Evolutionary conservation across 768 basidiomycete species (phyloP).

Genomic region (Phylloporus scabripes): DNA sequence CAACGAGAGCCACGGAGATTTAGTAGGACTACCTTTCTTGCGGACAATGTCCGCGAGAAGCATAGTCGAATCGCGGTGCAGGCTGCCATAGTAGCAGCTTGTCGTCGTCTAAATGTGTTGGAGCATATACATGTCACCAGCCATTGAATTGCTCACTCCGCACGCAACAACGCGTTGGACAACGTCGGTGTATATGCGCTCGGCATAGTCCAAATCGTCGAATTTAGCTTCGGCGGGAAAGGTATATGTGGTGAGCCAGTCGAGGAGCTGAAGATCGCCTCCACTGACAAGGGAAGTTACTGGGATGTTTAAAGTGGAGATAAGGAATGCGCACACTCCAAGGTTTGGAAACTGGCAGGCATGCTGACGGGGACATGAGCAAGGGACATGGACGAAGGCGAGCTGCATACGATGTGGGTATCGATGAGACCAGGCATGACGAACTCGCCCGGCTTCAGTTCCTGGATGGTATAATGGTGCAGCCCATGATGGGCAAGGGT

Average conservation of each 20-base stretch:
- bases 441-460: conserved; percentile 54
- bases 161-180: conserved; percentile 64
- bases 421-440: conserved; percentile 87
- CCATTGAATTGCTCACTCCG: conserved; percentile 52
- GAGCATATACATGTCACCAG: conserved; percentile 3
- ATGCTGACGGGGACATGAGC: conserved; percentile 21
- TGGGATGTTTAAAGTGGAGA: conserved; percentile 4
- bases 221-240: conserved; percentile 87
- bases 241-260: conserved; percentile 81
- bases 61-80: conserved; percentile 79
- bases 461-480: conserved; percentile 27
- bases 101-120: conserved; percentile 67
- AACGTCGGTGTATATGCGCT: conserved; percentile 60
- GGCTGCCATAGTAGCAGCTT: conserved; percentile 83
- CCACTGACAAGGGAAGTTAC: conserved; percentile 44
- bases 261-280: conserved; percentile 79
- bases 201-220: conserved; percentile 62
- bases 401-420: conserved; percentile 73
- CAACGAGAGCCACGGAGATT: background rate
- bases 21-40: conserved; percentile 41
- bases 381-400: background rate
- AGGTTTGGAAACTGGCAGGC: conserved; percentile 41
- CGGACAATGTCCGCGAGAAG: conserved; percentile 72
- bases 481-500: conserved; percentile 49
- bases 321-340: conserved; percentile 26